Conservation (phyloP, 116 monocot genomes). For the Trichopus zeylanicus region DNA sequence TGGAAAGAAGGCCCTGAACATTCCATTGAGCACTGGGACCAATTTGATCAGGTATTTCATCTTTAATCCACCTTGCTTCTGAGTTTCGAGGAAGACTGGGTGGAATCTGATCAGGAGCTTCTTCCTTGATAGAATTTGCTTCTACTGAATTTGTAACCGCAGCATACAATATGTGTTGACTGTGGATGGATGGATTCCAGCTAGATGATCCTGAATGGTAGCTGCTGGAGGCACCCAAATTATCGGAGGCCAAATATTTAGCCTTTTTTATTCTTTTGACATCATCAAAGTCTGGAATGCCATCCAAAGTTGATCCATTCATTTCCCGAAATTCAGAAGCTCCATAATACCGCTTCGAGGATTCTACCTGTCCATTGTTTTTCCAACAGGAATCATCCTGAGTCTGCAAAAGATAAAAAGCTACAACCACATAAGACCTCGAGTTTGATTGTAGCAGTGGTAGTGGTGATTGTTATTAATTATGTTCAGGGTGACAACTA, state of each 20-base stretch:
- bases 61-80: neutral
- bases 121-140: constrained; percentile 6
- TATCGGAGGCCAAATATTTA: constrained; percentile 21
- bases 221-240: constrained; percentile 14
- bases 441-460: neutral
- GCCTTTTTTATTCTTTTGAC: constrained; percentile 25
- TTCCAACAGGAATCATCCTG: constrained; percentile 9
- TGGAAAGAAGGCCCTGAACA: constrained; percentile 8
- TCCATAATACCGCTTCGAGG: constrained; percentile 5
- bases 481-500: no score
- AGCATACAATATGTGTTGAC: neutral
- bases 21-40: constrained; percentile 2
- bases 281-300: constrained; percentile 18
- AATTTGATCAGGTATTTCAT: constrained; percentile 15
- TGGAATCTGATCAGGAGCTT: constrained; percentile 10
- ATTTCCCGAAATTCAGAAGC: constrained; percentile 5
- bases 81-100: neutral
- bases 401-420: constrained; percentile 5
- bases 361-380: constrained; percentile 10
- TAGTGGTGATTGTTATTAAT: neutral
- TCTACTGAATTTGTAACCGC: neutral
- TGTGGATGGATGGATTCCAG: neutral
- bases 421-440: constrained; percentile 10
- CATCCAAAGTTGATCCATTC: constrained; percentile 12
- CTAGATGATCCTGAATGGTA: neutral